Base-by-base conservation (phyloP, 75 land plant genomes). In the Pinus albicaulis region DNA sequence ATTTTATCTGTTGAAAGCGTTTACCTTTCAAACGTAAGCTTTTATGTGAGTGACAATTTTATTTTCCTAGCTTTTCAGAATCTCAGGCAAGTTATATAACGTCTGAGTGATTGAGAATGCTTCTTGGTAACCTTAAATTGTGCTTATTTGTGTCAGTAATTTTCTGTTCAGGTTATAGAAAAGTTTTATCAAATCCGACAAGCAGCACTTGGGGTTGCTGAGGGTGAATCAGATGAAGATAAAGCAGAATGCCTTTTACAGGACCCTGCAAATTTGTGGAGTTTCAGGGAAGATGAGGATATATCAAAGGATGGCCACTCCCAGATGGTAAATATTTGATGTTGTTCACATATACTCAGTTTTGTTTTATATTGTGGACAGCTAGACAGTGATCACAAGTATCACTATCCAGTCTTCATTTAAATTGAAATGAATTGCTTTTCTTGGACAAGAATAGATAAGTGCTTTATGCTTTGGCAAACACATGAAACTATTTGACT, bases 151-250 rank as follows among this genome's bases (percentile, higher is more conserved):
- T 13, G 70, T 36, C 16, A 20, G 13, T 62, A 36, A 72, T 69
- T 69, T 59, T 65, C 68, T 48, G 14, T 48, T 17, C 74, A 94
- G 97, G 90, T 94, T 74, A 65, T 92, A 38, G 75, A 84, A 31
- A 94, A 90, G 76, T 89, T 94, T 36, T 94, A 88, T 81, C 66
- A 80, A 75, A 82, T 89, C 65, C 83, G 84, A 52, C 83, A 82
- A 75, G 69, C 73, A 55, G 72, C 76, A 63, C n/a, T 55, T 59
- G 86, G 80, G 15, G 63, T 22, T 7, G 57, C 65, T 68, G 81
- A 74, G 76, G 77, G 83, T 74, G 55, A 19, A 17, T 80, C 76
- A 56, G 83, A 77, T 79, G 78, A 84, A 41, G 90, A 86, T 36
- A 86, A 88, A 72, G 93, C 90, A 73, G 62, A 44, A 13, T 80